A percentile compares a stretch with the other conserved stretches of the same genome.
Evolutionary conservation across 176 grass and related monocot genomes (phyloP).

Genomic region (Triticum monococcum): DNA sequence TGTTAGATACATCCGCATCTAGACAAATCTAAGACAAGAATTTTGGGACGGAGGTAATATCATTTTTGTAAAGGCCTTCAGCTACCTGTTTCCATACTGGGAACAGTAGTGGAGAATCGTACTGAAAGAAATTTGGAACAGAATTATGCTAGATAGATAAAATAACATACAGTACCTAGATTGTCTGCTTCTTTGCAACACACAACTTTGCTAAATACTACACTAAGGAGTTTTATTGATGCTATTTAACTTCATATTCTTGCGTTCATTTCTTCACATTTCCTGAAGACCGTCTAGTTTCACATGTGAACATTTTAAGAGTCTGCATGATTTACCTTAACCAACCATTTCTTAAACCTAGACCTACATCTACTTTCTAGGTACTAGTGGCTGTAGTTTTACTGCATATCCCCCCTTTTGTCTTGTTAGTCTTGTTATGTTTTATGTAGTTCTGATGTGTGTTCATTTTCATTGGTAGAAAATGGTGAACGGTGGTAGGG

Average conservation of each 20-base stretch:
- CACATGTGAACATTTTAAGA: not conserved
- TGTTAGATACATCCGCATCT: no score
- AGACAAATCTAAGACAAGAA: no score
- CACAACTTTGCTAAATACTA: not conserved
- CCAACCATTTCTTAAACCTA: not conserved
- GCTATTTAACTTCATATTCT: not conserved
- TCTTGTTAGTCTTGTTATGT: not conserved
- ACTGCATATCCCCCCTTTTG: not conserved
- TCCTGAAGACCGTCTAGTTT: not conserved
- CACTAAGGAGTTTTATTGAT: not conserved
- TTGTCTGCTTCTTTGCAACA: not conserved
- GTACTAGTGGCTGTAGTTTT: not conserved
- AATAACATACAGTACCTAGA: not conserved
- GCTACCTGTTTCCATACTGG: not conserved
- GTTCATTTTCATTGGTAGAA: conserved; percentile 50
- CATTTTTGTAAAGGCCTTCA: not conserved
- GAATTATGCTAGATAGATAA: not conserved
- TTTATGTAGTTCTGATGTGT: conserved; percentile 23
- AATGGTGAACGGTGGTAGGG: conserved; percentile 85
- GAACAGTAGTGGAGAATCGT: not conserved
- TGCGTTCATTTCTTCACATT: not conserved
- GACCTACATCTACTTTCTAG: not conserved
- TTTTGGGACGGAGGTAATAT: no score
- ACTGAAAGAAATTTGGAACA: not conserved
- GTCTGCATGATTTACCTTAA: not conserved